Conservation (phyloP, 768 basidiomycete genomes). For the Fistulinella prunicolor region DNA sequence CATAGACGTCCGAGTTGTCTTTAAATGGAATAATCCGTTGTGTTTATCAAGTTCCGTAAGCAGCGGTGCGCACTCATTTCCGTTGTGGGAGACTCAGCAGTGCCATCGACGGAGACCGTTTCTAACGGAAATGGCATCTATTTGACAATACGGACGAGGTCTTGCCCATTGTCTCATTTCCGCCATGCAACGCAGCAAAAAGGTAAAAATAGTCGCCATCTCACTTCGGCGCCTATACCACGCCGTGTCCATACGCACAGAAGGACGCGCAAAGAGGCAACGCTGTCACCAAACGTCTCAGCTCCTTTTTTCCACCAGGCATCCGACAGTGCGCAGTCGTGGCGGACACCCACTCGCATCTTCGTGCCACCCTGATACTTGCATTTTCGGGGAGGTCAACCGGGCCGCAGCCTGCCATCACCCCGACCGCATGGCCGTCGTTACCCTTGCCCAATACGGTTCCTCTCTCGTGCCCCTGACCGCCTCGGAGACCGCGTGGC, state of each 20-base stretch:
- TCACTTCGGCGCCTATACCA: background rate
- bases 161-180: slow-evolving; percentile 9
- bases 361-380: background rate
- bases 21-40: slow-evolving; percentile 4
- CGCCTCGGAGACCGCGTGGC: slow-evolving; percentile 24
- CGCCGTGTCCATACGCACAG: background rate
- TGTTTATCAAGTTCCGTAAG: background rate
- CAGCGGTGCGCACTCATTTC: slow-evolving; percentile 5
- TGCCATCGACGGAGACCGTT: slow-evolving; percentile 8
- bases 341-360: slow-evolving; percentile 6
- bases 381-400: background rate
- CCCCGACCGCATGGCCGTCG: slow-evolving; percentile 9
- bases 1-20: slow-evolving; percentile 10
- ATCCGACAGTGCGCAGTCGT: background rate
- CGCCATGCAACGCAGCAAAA: slow-evolving; percentile 14
- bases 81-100: too few relatives aligned
- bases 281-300: background rate
- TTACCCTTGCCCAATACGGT: slow-evolving; percentile 35
- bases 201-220: slow-evolving; percentile 5
- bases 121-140: slow-evolving; percentile 4
- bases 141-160: background rate
- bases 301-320: background rate
- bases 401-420: slow-evolving; percentile 30
- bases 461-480: slow-evolving; percentile 28
- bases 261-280: slow-evolving; percentile 2